Evolutionary conservation across 106 monocot species (phyloP).

Genomic region (Cymbidium sinense): DNA sequence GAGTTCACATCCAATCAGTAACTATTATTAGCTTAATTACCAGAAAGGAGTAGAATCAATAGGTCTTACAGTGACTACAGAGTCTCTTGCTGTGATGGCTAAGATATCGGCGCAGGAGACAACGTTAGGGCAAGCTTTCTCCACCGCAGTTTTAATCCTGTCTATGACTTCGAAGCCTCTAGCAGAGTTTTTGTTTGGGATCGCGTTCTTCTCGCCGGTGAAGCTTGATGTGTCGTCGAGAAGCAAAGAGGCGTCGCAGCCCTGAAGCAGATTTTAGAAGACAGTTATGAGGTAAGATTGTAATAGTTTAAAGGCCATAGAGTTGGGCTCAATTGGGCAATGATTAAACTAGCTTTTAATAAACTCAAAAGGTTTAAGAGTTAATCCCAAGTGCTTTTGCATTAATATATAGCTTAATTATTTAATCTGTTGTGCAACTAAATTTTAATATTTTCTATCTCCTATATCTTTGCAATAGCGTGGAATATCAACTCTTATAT

Average conservation of each 20-base stretch:
- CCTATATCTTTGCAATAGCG: no score
- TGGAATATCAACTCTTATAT: no score
- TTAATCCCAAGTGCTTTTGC: no score
- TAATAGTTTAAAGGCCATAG: no score
- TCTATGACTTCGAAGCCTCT: slow-evolving; percentile 73
- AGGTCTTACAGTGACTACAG: slow-evolving; percentile 33
- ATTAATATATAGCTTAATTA: no score
- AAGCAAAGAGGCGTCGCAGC: slow-evolving; percentile 70
- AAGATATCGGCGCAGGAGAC: slow-evolving; percentile 82
- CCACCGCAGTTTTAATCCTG: slow-evolving; percentile 50
- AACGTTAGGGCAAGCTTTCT: slow-evolving; percentile 48
- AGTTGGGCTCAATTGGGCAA: no score
- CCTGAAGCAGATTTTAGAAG: slow-evolving; percentile 19
- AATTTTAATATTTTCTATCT: no score
- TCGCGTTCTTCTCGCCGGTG: slow-evolving; percentile 67
- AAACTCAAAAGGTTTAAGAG: no score
- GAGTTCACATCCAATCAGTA: neutral
- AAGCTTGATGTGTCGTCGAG: slow-evolving; percentile 67
- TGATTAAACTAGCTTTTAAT: no score
- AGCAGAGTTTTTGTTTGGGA: slow-evolving; percentile 43
- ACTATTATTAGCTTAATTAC: neutral
- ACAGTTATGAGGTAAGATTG: no score
- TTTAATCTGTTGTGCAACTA: no score
- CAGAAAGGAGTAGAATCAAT: neutral
- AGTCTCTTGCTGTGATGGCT: slow-evolving; percentile 53